phyloP scores from a whole-genome alignment of 1,139 yeast species.

The Hyphopichia buzzinii region DNA sequence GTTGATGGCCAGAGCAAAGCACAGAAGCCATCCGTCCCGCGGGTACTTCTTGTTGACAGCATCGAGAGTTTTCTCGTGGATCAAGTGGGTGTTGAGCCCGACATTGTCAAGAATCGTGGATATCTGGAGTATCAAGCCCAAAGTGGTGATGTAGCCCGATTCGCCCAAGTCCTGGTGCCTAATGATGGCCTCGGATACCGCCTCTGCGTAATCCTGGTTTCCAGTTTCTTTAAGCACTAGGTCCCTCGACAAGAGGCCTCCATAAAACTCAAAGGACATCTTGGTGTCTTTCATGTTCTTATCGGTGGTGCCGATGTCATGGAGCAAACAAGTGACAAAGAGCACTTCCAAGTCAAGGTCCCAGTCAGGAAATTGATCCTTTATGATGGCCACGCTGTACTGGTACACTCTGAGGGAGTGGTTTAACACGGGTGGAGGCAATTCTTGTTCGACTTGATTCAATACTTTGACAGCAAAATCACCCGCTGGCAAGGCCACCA shows the following conservation, averaged over 20 bases:
- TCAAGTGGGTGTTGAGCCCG: slow-evolving; percentile 29
- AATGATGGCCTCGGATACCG: slow-evolving; percentile 38
- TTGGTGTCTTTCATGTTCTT: slow-evolving; percentile 35
- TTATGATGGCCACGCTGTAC: slow-evolving; percentile 31
- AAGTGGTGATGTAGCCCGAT: slow-evolving; percentile 33
- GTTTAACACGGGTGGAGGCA: slow-evolving; percentile 26
- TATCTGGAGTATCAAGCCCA: slow-evolving; percentile 36
- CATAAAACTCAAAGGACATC: slow-evolving; percentile 38
- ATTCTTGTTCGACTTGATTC: slow-evolving; percentile 23
- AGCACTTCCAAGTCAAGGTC: slow-evolving; percentile 30
- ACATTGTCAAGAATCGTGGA: slow-evolving; percentile 38
- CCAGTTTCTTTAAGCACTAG: slow-evolving; percentile 24
- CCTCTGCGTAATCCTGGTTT: slow-evolving; percentile 33
- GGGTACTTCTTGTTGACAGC: slow-evolving; percentile 25
- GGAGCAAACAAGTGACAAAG: slow-evolving; percentile 33
- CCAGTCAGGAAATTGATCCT: slow-evolving; percentile 38
- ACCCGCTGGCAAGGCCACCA: slow-evolving; percentile 20
- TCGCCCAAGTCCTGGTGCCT: slow-evolving; percentile 40
- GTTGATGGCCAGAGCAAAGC: slow-evolving; percentile 37
- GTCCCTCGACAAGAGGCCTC: slow-evolving; percentile 33
- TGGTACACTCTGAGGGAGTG: slow-evolving; percentile 36
- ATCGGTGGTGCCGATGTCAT: slow-evolving; percentile 37
- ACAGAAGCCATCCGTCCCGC: slow-evolving; percentile 32
- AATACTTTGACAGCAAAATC: slow-evolving; percentile 19
- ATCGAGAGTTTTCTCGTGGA: slow-evolving; percentile 30